These are phyloP conservation scores for Ajuga chamaepitys DNA, from an alignment of 257 asterid species.

Conservation along the genomic window DNA sequence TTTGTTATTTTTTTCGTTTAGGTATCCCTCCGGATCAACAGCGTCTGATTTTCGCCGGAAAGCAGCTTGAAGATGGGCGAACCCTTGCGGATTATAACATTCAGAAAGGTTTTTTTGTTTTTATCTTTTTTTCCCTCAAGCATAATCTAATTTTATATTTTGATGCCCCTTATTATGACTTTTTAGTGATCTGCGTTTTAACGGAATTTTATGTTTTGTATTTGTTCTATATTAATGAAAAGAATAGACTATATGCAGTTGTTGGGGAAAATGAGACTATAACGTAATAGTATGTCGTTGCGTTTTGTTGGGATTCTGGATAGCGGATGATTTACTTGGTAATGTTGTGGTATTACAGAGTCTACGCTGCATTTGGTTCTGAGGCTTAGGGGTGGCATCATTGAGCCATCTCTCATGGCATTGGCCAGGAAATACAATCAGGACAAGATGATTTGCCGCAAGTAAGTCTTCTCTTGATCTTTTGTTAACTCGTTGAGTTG, in stretches of 20 bases:
- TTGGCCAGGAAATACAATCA: constrained; percentile 57
- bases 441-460: constrained; percentile 60
- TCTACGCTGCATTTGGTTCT: constrained; percentile 52
- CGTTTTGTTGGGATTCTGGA: neutral
- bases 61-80: constrained; percentile 53
- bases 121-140: neutral
- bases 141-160: neutral
- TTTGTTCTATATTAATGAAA: neutral
- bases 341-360: constrained; percentile 21
- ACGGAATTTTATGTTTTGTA: neutral
- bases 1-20: neutral
- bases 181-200: neutral
- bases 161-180: neutral
- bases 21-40: constrained; percentile 56
- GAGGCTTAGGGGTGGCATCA: constrained; percentile 60
- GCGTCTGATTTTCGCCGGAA: constrained; percentile 53
- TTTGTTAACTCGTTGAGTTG: neutral
- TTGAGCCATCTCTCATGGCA: constrained; percentile 51
- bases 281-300: neutral
- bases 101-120: constrained; percentile 33
- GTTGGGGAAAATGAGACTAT: neutral
- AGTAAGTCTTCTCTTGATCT: constrained; percentile 22
- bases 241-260: neutral
- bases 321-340: neutral
- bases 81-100: constrained; percentile 49